phyloP scores from a whole-genome alignment of 176 grass and related monocot species.

The Juncus inflexus region DNA sequence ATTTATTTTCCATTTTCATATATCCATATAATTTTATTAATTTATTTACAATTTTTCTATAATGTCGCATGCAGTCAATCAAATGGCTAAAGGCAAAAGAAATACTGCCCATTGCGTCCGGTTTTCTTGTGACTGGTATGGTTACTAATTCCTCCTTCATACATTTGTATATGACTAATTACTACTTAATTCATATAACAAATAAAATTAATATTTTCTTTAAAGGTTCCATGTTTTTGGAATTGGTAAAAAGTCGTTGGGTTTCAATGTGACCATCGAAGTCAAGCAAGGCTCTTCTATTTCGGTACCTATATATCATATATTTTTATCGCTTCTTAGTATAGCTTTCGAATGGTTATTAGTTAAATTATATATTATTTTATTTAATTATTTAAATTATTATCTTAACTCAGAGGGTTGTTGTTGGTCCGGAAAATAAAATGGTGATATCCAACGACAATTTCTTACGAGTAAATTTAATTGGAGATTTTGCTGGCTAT shows the following conservation, averaged over 20 bases:
- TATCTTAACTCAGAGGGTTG: conserved; percentile 52
- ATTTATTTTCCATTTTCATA: conserved; percentile 24
- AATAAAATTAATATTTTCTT: conserved; percentile 8
- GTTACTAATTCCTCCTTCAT: conserved; percentile 16
- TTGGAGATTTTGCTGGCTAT: conserved; percentile 64
- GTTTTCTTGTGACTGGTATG: conserved; percentile 83
- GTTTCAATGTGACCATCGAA: conserved; percentile 67
- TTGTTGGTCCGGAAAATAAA: conserved; percentile 79
- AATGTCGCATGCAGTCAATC: conserved; percentile 52
- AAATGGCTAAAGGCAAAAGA: conserved; percentile 63
- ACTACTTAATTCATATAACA: neutral
- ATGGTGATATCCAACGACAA: conserved; percentile 70
- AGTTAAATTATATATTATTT: too few species aligned
- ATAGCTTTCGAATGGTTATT: neutral
- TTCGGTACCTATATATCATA: conserved; percentile 30
- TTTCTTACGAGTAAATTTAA: conserved; percentile 74
- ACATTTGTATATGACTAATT: neutral
- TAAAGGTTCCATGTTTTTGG: conserved; percentile 80
- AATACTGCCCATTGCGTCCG: conserved; percentile 85
- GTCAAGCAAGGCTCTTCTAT: conserved; percentile 83
- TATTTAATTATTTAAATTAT: conserved; percentile 20
- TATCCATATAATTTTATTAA: neutral
- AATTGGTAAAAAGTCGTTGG: conserved; percentile 38
- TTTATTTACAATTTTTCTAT: conserved; percentile 16
- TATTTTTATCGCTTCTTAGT: conserved; percentile 2